Base-by-base conservation (phyloP, 2,329 filamentous ascomycete genomes). In the Phaeophleospora eucalypticola region DNA sequence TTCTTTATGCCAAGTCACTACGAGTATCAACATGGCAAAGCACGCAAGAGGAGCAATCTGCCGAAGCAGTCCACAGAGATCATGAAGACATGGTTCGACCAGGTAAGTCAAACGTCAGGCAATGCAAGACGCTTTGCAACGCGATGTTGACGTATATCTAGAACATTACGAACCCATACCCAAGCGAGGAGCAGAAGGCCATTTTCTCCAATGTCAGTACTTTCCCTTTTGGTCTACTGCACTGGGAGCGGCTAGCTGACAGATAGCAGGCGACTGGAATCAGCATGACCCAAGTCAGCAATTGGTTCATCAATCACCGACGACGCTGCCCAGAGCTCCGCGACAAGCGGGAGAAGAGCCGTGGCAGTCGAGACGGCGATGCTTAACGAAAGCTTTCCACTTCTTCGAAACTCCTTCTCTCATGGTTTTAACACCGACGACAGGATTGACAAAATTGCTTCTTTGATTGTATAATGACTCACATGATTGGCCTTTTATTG, bases 291-390 rank as follows among this genome's bases (percentile, higher is more conserved):
- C 65, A 68, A 53, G 65, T 68, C 50, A 68, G 65, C 61, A 68
- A 68, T 48, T 68, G 65, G 65, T 68, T 68, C 51, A 68, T 68
- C 50, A 68, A 68, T 45, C 65, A 68, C 48, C 57, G 65, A 29
- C 54, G 65, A 38, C 57, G 65, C 19, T 68, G 65, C 47, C 65
- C 65, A 12, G 65, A 68, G 49, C 52, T 68, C 6, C 60, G 65
- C 18, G 65, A 68, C 48, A 61, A 63, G 52, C 65, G 65, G 14
- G 64, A 66, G 37, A 61, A 57, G 46, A 54, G 52, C 41, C 56
- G 57, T 34, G 47, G 54, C 21, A 51, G 53, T 20, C 34, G 48
- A 3, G 53, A 52, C 15, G 19, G 19, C 21, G 37, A 39, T 20
- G 20, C 21, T 18, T 39, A n/a, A 39, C 17, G 37, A 39, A 29